Conservation (phyloP, 441 rosid species). For the Populus trichocarpa region DNA sequence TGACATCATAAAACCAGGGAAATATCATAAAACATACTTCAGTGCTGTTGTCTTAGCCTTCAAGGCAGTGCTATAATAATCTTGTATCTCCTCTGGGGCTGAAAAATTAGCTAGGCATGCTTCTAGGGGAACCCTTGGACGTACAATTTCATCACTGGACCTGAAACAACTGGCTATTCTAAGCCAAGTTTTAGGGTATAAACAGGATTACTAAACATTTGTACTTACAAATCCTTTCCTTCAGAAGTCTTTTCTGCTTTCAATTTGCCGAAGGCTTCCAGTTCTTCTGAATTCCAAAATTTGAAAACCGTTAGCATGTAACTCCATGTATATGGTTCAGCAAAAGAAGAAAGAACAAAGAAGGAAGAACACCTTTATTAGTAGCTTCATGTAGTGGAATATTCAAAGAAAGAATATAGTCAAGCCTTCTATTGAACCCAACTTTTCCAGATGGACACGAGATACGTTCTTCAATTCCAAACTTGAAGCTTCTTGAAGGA, state of each 20-base stretch:
- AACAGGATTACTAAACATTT: not conserved
- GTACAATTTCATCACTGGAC: conserved; percentile 68
- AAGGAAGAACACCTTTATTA: conserved; percentile 55
- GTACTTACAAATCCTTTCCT: conserved; percentile 75
- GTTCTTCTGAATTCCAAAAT: conserved; percentile 57
- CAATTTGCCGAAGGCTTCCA: conserved; percentile 58
- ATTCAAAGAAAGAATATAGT: conserved; percentile 87
- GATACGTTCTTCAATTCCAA: conserved; percentile 93
- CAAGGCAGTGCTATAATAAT: conserved; percentile 89
- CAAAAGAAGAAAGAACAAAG: not conserved
- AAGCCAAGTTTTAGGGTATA: conserved; percentile 24
- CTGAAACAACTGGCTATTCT: conserved; percentile 42
- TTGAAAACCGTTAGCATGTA: conserved; percentile 13
- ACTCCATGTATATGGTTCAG: not conserved
- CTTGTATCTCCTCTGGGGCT: conserved; percentile 75
- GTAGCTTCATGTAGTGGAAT: conserved; percentile 86
- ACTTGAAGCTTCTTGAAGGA: conserved; percentile 87
- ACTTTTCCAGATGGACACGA: conserved; percentile 92
- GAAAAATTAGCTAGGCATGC: conserved; percentile 86
- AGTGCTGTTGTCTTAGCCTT: conserved; percentile 77
- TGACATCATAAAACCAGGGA: not conserved
- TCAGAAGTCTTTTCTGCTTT: conserved; percentile 58
- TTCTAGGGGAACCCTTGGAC: conserved; percentile 93
- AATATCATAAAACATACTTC: conserved; percentile 50
- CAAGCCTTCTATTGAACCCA: conserved; percentile 79